Evolutionary conservation across 495 filamentous ascomycete genomes (phyloP).

Genomic region (Podospora sp.): DNA sequence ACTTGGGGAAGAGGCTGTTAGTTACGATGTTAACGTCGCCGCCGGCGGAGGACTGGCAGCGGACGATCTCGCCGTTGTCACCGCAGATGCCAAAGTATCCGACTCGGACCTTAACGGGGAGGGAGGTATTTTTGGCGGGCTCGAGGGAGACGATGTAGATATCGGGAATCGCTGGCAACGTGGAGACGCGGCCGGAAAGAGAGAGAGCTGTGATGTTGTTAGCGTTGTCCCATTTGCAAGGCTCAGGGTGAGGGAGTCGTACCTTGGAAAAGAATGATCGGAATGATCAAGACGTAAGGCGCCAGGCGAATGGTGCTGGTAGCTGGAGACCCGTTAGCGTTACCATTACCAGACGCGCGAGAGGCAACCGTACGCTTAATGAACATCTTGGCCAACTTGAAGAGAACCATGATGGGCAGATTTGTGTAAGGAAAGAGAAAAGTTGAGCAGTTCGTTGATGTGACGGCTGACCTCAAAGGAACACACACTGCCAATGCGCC

Average conservation of each 20-base stretch:
- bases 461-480: too few species aligned
- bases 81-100: constrained; percentile 44
- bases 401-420: constrained; percentile 20
- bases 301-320: constrained; percentile 17
- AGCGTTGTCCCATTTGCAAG: neutral
- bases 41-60: constrained; percentile 28
- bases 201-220: constrained; percentile 29
- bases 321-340: constrained; percentile 24
- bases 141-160: constrained; percentile 36
- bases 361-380: constrained; percentile 21
- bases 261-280: constrained; percentile 34
- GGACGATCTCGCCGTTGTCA: constrained; percentile 25
- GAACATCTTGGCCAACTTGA: constrained; percentile 23
- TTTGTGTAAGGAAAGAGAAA: neutral
- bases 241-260: neutral
- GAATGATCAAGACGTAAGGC: constrained; percentile 32
- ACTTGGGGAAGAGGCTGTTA: constrained; percentile 20
- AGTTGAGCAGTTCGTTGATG: neutral
- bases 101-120: constrained; percentile 28
- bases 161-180: constrained; percentile 33
- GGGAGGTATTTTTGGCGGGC: constrained; percentile 25
- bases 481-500: too few species aligned
- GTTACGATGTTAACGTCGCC: constrained; percentile 19
- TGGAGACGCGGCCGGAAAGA: constrained; percentile 35
- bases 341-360: neutral